Evolutionary conservation across 768 basidiomycete species (phyloP).

Genomic region (Cystofilobasidium macerans): DNA sequence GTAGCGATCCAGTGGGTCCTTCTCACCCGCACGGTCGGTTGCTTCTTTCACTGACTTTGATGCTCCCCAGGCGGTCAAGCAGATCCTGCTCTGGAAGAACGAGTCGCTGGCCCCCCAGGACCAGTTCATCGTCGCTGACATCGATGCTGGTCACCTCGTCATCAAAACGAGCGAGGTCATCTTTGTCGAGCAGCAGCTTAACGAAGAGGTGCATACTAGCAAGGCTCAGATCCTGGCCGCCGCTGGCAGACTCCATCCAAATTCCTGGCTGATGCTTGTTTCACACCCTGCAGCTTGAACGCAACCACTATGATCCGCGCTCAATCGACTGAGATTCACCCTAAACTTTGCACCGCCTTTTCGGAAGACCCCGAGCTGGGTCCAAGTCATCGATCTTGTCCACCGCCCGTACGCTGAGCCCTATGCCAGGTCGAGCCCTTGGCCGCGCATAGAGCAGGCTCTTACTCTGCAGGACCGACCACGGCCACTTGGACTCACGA

Average conservation of each 20-base stretch:
- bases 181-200: constrained; percentile 6
- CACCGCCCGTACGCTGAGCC: too few species aligned
- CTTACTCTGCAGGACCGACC: too few species aligned
- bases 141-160: constrained; percentile 22
- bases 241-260: not conserved
- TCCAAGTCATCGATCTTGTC: too few species aligned
- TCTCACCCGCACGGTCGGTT: too few species aligned
- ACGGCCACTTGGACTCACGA: too few species aligned
- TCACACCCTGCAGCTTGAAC: not conserved
- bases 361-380: too few species aligned
- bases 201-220: constrained; percentile 8
- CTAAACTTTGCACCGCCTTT: not conserved
- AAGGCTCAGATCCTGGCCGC: not conserved
- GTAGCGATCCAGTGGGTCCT: not conserved
- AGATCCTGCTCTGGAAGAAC: constrained; percentile 25
- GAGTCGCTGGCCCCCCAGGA: constrained; percentile 9
- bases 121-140: constrained; percentile 25
- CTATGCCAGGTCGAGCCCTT: too few species aligned
- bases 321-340: not conserved
- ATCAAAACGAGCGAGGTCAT: constrained; percentile 24
- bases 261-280: not conserved
- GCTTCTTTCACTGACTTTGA: constrained; percentile 3
- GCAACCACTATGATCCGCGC: not conserved
- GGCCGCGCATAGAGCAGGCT: too few species aligned
- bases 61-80: constrained; percentile 18